Percentiles rank a stretch among this genome's conserved stretches.
These are phyloP conservation scores for Mucuna pruriens DNA, from an alignment of 306 rosid species.

Conservation along the genomic window DNA sequence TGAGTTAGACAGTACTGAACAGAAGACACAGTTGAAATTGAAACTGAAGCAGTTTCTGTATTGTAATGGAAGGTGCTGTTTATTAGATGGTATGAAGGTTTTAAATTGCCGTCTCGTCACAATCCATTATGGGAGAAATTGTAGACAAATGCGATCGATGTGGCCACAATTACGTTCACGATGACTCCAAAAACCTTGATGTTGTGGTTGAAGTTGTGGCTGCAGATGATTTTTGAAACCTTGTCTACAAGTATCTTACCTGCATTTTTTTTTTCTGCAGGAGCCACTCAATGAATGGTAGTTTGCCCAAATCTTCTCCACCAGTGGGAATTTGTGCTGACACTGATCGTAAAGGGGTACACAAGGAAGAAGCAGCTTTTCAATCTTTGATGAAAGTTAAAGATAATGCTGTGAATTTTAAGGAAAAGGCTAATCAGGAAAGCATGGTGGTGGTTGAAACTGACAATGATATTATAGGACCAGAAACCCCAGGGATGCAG, in stretches of 20 bases:
- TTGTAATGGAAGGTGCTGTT: neutral
- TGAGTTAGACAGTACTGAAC: neutral
- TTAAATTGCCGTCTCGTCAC: neutral
- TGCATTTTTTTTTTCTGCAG: conserved; percentile 46
- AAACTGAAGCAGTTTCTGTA: neutral
- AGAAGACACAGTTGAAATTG: neutral
- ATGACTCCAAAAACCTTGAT: too few species aligned
- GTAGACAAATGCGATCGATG: too few species aligned
- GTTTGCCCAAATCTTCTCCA: conserved; percentile 32
- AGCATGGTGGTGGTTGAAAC: conserved; percentile 35
- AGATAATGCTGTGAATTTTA: conserved; percentile 35
- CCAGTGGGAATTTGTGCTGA: conserved; percentile 35
- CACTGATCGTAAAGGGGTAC: conserved; percentile 37
- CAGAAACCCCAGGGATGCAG: conserved; percentile 81
- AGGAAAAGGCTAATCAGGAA: conserved; percentile 37
- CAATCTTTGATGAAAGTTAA: conserved; percentile 37
- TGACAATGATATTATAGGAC: conserved; percentile 57
- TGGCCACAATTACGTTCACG: too few species aligned
- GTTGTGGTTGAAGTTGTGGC: too few species aligned
- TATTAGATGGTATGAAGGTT: neutral
- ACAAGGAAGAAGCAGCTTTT: conserved; percentile 42
- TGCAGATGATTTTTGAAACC: too few species aligned
- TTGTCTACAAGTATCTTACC: neutral
- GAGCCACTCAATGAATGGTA: conserved; percentile 42
- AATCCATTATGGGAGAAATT: neutral